phyloP scores from a whole-genome alignment of 164 flowering plant species.

The Chloranthus sessilifolius region DNA sequence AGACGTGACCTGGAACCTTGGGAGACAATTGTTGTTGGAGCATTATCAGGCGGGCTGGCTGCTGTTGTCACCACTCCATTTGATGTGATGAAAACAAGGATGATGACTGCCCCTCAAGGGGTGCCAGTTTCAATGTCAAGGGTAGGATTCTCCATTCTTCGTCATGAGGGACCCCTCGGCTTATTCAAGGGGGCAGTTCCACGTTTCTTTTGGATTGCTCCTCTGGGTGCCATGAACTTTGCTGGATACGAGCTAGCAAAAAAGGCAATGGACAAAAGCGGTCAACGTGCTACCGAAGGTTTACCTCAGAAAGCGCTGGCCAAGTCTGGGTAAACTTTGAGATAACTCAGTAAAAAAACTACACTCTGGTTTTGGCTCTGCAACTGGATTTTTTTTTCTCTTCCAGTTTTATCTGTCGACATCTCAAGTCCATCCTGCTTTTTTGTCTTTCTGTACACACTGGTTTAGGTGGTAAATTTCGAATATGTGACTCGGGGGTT shows the following conservation, averaged over 20 bases:
- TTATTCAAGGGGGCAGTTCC: conserved; percentile 95
- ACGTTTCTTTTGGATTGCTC: conserved; percentile 98
- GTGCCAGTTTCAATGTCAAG: conserved; percentile 61
- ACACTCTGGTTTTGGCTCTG: too few relatives aligned
- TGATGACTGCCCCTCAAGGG: conserved; percentile 93
- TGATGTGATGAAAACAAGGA: conserved; percentile 96
- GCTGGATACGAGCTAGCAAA: conserved; percentile 95
- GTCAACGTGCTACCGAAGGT: conserved; percentile 32
- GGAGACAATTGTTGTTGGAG: conserved; percentile 91
- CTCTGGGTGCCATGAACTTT: conserved; percentile 98
- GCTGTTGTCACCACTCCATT: conserved; percentile 94
- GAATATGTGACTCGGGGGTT: too few relatives aligned
- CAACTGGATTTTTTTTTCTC: too few relatives aligned
- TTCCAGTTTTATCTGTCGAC: too few relatives aligned
- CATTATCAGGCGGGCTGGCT: conserved; percentile 89
- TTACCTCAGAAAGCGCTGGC: conserved; percentile 35
- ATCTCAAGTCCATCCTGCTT: too few relatives aligned
- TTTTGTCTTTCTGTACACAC: too few relatives aligned
- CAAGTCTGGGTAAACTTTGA: conserved; percentile 19
- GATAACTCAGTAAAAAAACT: too few relatives aligned
- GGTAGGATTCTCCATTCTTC: conserved; percentile 76
- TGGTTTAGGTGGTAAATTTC: too few relatives aligned
- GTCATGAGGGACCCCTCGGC: conserved; percentile 85
- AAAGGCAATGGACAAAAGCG: conserved; percentile 78
- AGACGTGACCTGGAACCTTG: conserved; percentile 89